Evolutionary conservation across 148 eudicot species (phyloP), one percentile per base, ranked within the genome.

Genomic region (Bassia scoparia): DNA sequence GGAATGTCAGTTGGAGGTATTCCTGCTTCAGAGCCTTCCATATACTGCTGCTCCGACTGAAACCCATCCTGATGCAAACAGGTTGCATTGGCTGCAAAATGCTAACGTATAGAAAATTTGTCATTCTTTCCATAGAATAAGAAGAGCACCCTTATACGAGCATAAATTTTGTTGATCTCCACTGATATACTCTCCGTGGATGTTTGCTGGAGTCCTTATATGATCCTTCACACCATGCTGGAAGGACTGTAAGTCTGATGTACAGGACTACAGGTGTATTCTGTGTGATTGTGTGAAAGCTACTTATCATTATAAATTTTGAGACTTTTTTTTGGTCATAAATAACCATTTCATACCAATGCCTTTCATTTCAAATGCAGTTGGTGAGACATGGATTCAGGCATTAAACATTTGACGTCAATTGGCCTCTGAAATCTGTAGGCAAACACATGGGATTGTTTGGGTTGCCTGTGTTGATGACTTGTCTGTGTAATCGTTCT

Each of bases 1-100:
- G 26, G 67, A 46, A 10, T 61, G 37, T 61, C 38, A 33, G 35
- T 70, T 21, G 53, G 60, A 79, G 78, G 82, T 75, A 54, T 33
- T 61, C n/a, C 58, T 24, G 12, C 23, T 31, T 74, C 27, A 20
- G 21, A 73, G 38, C 29, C 29, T 24, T 26, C 66, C 26, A 31
- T 61, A 52, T 10, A 17, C 27, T 70, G 26, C 63, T 18, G 29
- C 24, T 27, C 41, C 41, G 66, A 35, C 27, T 9, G 48, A 31
- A 56, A 7, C 14, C 15, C 58, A n/a, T 41, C 21, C 71, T 20
- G 61, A 27, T 38, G 44, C 64, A 16, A 26, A 54, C 11, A 3
- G 20, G 1, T n/a, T n/a, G n/a, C n/a, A 43, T 17, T 26, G 27
- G 37, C 9, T 29, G 37, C 71, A 41, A 21, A 16, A 66, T 5